Evolutionary conservation across 2,329 filamentous ascomycete species (phyloP).

Genomic region (Tolypocladium album): DNA sequence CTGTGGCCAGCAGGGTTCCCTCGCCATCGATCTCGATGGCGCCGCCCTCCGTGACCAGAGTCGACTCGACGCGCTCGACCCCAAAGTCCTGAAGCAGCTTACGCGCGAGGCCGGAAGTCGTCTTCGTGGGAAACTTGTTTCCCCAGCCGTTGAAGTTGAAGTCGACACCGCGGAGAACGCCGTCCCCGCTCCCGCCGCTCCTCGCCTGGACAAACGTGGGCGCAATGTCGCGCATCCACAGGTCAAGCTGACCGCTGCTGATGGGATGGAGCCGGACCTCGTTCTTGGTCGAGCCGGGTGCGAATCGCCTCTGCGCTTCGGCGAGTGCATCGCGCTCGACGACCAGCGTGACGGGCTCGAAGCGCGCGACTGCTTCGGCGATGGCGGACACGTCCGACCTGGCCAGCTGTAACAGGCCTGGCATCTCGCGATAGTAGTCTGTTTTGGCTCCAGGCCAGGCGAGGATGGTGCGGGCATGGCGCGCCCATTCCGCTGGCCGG

Average conservation of each 20-base stretch:
- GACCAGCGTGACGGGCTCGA: constrained; percentile 14
- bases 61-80: not conserved
- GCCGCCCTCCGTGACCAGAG: constrained; percentile 13
- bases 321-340: constrained; percentile 5
- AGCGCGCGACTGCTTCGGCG: constrained; percentile 12
- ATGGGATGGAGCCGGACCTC: constrained; percentile 3
- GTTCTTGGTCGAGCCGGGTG: not conserved
- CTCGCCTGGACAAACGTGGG: constrained; percentile 11
- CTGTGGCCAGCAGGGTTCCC: constrained; percentile 15
- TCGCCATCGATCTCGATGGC: constrained; percentile 16
- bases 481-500: constrained; percentile 7
- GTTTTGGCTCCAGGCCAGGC: constrained; percentile 4
- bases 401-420: constrained; percentile 1
- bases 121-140: constrained; percentile 6
- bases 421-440: not conserved
- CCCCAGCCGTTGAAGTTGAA: constrained; percentile 20
- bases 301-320: constrained; percentile 6
- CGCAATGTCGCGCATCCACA: constrained; percentile 19
- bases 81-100: not conserved
- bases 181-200: not conserved
- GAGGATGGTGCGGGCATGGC: constrained; percentile 4
- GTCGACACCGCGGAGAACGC: constrained; percentile 8
- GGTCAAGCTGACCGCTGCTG: constrained; percentile 6
- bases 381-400: constrained; percentile 13
- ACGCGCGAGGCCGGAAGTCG: constrained; percentile 4